phyloP scores from a whole-genome alignment of 2,329 filamentous ascomycete genomes.

The Ophiostoma triangulosporum region DNA sequence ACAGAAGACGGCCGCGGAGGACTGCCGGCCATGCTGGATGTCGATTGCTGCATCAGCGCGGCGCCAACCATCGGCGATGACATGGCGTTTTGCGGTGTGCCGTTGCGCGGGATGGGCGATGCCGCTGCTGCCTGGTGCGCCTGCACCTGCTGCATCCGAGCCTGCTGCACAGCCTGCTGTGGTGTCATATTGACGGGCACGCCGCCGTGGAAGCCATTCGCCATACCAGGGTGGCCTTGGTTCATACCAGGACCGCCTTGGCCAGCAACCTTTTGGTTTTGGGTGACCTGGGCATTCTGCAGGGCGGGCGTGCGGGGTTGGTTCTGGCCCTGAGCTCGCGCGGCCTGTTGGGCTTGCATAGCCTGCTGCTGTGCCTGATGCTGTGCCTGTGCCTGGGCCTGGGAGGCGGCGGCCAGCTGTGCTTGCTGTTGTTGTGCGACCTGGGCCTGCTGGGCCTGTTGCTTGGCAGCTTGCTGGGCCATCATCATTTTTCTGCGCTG shows the following conservation, averaged over 20 bases:
- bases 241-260: neutral
- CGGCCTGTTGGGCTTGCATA: conserved; percentile 13
- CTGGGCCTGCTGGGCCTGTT: conserved; percentile 17
- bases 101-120: conserved; percentile 53
- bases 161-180: conserved; percentile 26
- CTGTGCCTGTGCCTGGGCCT: conserved; percentile 10
- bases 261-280: neutral
- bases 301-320: conserved; percentile 10
- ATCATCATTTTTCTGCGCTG: conserved; percentile 15
- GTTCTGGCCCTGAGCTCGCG: conserved; percentile 12
- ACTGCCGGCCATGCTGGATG: conserved; percentile 55
- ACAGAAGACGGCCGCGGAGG: conserved; percentile 54
- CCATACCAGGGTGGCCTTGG: conserved; percentile 21
- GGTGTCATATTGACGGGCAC: conserved; percentile 23
- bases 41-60: conserved; percentile 50
- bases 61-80: conserved; percentile 52
- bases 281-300: conserved; percentile 17
- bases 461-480: conserved; percentile 21
- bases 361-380: conserved; percentile 17
- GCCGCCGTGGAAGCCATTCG: conserved; percentile 22
- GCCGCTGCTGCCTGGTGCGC: conserved; percentile 43
- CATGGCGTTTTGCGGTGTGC: conserved; percentile 49
- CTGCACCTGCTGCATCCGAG: conserved; percentile 40
- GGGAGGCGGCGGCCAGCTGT: conserved; percentile 5
- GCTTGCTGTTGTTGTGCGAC: conserved; percentile 12